Evolutionary conservation across 768 basidiomycete species (phyloP), one percentile per base, ranked within the genome.

Genomic region (Psilocybe cyanescens): DNA sequence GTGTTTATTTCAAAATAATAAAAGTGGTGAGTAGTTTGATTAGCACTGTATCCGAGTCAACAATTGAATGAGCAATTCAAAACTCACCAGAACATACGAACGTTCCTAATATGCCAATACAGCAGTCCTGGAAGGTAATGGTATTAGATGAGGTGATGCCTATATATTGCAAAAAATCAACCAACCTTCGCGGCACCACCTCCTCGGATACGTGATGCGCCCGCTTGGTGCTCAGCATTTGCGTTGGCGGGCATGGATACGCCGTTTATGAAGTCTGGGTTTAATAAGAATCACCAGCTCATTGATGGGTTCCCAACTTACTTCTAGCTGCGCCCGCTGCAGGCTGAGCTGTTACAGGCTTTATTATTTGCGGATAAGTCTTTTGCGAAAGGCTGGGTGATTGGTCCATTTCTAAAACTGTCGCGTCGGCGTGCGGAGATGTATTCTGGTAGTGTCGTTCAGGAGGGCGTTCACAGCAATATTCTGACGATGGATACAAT

Each of bases 201-300:
- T 46, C 66, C 66, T 24, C 66, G 60, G 8, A 64, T 11, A 16
- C 63, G 57, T 4, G 60, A 63, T 46, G 66, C 52, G n/a, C 44
- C 44, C 28, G 30, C 33, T 46, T 62, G 57, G 28, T 67, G 60
- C 17, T 48, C 63, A 3, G 50, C n/a, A 49, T 58, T 58, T 9
- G 62, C 60, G 44, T 64, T 64, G 28, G 55, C 62, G 28, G 66
- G 63, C 66, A 67, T 67, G 29, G 63, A 64, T 9, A 67, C 62
- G 12, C 66, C 66, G 3, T 51, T 58, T 29, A 47, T 57, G 46
- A 64, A 64, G 44, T 28, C 66, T 67, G 8, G 51, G 19, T 4
- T 5, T 50, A 12, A 14, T 14, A 0, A 30, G 47, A 4, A 49
- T 12, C 28, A 8, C n/a, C 33, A 9, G 14, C 41, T n/a, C 17